Conservation (phyloP, 2,329 filamentous ascomycete species). For the Fonsecaea erecta region DNA sequence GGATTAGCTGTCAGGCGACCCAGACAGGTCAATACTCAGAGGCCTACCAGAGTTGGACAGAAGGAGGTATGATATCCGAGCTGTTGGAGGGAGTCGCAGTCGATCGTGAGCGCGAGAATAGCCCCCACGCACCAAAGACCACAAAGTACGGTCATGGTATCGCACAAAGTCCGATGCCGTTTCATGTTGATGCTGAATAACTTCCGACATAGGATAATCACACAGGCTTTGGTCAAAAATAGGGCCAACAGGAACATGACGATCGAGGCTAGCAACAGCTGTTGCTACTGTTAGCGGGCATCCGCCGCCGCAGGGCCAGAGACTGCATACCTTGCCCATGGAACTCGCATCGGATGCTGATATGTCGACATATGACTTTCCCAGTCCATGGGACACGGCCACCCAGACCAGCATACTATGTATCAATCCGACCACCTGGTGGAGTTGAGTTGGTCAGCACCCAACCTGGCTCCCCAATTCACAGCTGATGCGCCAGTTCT, state of each 20-base stretch:
- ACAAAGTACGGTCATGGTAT: not conserved
- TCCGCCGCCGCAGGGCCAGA: not conserved
- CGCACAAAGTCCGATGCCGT: slow-evolving; percentile 13
- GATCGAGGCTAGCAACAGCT: slow-evolving; percentile 15
- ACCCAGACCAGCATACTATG: slow-evolving; percentile 22
- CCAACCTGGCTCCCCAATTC: not conserved
- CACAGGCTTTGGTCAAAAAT: slow-evolving; percentile 15
- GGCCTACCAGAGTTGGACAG: slow-evolving; percentile 15
- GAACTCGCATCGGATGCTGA: slow-evolving; percentile 3
- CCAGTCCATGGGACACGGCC: slow-evolving; percentile 20
- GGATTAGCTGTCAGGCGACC: not conserved
- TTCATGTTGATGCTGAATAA: slow-evolving; percentile 23
- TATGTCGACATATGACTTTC: slow-evolving; percentile 18
- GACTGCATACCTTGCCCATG: slow-evolving; percentile 17
- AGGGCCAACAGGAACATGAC: slow-evolving; percentile 16
- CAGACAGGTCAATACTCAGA: not conserved
- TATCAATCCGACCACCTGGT: slow-evolving; percentile 9
- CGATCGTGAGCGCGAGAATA: slow-evolving; percentile 15
- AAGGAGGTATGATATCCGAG: slow-evolving; percentile 19
- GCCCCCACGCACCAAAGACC: slow-evolving; percentile 6
- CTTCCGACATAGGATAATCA: slow-evolving; percentile 12
- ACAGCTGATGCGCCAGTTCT: not conserved
- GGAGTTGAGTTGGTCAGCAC: not conserved
- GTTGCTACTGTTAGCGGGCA: not conserved
- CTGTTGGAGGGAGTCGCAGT: slow-evolving; percentile 18